These are phyloP conservation scores for Solanum pinnatisectum DNA, from an alignment of 257 asterid genomes.

Conservation along the genomic window DNA sequence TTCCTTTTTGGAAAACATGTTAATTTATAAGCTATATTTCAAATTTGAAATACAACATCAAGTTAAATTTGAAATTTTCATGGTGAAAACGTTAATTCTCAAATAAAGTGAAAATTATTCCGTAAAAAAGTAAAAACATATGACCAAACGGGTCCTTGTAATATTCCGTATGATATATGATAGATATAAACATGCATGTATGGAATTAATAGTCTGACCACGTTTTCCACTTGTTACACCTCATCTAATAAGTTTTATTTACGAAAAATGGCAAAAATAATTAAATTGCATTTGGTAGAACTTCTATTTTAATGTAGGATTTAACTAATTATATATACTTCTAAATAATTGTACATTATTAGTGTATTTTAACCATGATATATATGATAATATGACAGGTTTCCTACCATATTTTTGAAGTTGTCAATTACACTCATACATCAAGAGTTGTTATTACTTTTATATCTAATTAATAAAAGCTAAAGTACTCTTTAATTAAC, in stretches of 20 bases:
- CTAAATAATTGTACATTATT: not conserved
- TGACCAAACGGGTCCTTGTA: not conserved
- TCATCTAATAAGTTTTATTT: not conserved
- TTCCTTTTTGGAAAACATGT: not conserved
- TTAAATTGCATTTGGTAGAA: not conserved
- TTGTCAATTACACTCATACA: not conserved
- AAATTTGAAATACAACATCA: not conserved
- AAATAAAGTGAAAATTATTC: not conserved
- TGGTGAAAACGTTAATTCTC: not conserved
- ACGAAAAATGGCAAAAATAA: not conserved
- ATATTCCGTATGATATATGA: not conserved
- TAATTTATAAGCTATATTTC: not conserved
- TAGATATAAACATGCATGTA: not conserved
- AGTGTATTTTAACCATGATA: not conserved
- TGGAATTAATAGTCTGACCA: not conserved
- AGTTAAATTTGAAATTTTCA: not conserved
- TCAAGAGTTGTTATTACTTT: not conserved
- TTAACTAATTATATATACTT: not conserved
- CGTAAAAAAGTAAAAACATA: not conserved
- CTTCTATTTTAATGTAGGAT: not conserved
- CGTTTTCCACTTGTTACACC: not conserved
- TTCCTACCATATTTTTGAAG: not conserved
- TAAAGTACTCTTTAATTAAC: not conserved
- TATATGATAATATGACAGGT: not conserved
- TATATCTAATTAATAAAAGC: not conserved